Evolutionary conservation across 345 rosid species (phyloP).

Genomic region (Gossypium herbaceum): DNA sequence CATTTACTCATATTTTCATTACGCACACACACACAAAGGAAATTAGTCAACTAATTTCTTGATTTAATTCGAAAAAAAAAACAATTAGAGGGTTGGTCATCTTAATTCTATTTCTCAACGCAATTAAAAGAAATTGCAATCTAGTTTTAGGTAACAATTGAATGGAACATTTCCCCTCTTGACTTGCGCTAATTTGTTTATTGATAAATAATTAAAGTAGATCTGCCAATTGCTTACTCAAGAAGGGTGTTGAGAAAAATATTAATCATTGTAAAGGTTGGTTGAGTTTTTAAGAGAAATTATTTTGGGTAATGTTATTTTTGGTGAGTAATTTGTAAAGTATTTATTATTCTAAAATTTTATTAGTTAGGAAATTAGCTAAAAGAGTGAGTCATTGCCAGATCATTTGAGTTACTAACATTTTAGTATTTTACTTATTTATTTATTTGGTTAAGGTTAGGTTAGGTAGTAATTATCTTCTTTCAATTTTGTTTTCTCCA

Average conservation of each 20-base stretch:
- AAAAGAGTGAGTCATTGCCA: neutral
- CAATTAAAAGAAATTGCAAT: neutral
- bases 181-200: neutral
- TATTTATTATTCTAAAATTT: neutral
- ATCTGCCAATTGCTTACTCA: neutral
- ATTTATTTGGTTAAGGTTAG: neutral
- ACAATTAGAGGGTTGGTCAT: neutral
- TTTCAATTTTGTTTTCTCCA: neutral
- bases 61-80: neutral
- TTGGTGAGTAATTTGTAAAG: neutral
- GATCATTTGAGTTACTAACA: neutral
- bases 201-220: neutral
- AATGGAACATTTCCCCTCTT: neutral
- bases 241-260: no score
- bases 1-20: neutral
- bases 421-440: neutral
- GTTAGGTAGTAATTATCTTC: neutral
- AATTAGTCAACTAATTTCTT: neutral
- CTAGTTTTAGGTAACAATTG: neutral
- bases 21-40: neutral
- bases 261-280: no score
- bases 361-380: neutral
- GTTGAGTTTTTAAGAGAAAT: no score
- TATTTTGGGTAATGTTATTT: no score
- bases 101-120: neutral